Evolutionary conservation across 495 filamentous ascomycete genomes (phyloP), one percentile per base, ranked within the genome.

Genomic region (Amphirosellinia nigrospora): DNA sequence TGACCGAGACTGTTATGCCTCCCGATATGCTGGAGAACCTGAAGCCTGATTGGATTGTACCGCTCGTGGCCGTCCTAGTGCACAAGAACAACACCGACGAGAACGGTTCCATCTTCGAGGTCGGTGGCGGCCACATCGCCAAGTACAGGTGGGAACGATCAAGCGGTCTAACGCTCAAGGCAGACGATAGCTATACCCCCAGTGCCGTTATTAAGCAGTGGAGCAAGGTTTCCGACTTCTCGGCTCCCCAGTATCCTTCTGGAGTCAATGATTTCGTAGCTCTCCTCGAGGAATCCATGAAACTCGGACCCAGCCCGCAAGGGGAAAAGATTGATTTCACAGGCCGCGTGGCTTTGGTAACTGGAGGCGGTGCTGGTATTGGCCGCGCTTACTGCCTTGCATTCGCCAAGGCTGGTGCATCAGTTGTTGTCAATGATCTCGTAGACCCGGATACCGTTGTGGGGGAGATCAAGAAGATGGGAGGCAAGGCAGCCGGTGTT

Each of bases 1-100:
- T 99, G 96, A 99, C 96, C 45, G 89, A 96, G 78, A 99, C 96
- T 50, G 86, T 99, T 64, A 98, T 99, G 96, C 96, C 96, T 56
- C 94, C 93, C 2, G 96, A 99, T 73, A 86, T 98, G 26, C 86
- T 99, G 60, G 89, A 93, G 66, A 90, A 89, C 77, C 87, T 99
- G 68, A 94, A 93, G 87, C 96, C 96, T 53, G 94, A 97, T 65
- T 98, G 94, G 94, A 89, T 99, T 68, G 93, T 98, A 56, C 96
- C 96, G 21, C 86, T 98, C 43, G 96, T 99, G 26, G 96, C 96
- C 55, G 88, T 92, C 63, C 86, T 99, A 52, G 91, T 91, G 13
- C 96, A 98, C 87, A 90, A 93, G 72, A 94, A 90, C 75, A 97
- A 97, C 84, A 90, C 87, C 3, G 83, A 81, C 55, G 96, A 98